A percentile compares a stretch with the other conserved stretches of the same genome.
These are phyloP conservation scores for Ogataea pilisensis DNA, from an alignment of 805 yeast species.

Conservation along the genomic window DNA sequence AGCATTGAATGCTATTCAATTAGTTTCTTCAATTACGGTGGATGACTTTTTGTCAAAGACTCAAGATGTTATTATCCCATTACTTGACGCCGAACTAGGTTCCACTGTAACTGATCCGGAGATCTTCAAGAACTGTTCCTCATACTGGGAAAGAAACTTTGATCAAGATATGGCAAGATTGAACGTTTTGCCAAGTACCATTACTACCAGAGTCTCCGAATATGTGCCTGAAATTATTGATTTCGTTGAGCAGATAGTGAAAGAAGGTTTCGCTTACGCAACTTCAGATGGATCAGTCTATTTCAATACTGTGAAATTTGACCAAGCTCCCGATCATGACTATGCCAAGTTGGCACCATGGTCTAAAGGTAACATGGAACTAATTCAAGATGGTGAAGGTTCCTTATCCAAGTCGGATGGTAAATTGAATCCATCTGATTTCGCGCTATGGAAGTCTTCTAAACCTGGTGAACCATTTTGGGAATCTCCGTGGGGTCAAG, in stretches of 20 bases:
- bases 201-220: constrained; percentile 93
- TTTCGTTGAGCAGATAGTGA: constrained; percentile 71
- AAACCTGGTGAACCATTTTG: constrained; percentile 97
- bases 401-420: constrained; percentile 53
- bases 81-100: constrained; percentile 70
- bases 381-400: constrained; percentile 95
- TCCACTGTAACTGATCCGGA: constrained; percentile 77
- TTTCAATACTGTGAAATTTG: constrained; percentile 85
- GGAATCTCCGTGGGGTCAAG: constrained; percentile 95
- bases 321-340: constrained; percentile 62
- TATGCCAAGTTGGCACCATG: constrained; percentile 98
- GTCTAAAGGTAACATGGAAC: constrained; percentile 85
- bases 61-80: constrained; percentile 75
- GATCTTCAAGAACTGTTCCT: constrained; percentile 75
- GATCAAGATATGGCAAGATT: constrained; percentile 81
- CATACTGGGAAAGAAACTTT: constrained; percentile 84
- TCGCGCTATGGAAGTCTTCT: constrained; percentile 95
- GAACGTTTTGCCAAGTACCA: constrained; percentile 79
- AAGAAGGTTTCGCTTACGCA: constrained; percentile 78
- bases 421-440: constrained; percentile 76
- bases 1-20: constrained; percentile 46
- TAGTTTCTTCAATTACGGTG: constrained; percentile 19
- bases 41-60: constrained; percentile 43
- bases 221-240: constrained; percentile 88
- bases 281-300: constrained; percentile 92